These are phyloP conservation scores for Colletotrichum kahawae DNA, from an alignment of 2,329 filamentous ascomycete genomes.

Conservation along the genomic window DNA sequence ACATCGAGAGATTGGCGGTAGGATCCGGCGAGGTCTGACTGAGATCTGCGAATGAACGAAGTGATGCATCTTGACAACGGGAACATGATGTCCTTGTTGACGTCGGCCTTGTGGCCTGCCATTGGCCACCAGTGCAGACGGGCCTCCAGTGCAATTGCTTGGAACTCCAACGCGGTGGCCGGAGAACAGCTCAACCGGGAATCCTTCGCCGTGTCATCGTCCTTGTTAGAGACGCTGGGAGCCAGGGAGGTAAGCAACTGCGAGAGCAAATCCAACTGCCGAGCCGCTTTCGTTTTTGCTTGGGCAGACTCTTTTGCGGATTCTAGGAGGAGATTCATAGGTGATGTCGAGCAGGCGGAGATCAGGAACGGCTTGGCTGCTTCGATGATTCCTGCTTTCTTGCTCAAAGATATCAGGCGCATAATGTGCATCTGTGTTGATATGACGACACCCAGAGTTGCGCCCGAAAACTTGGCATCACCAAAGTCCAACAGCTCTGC, in stretches of 20 bases:
- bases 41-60: conserved; percentile 62
- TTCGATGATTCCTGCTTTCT: conserved; percentile 65
- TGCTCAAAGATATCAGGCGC: conserved; percentile 64
- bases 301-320: conserved; percentile 47
- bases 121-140: conserved; percentile 71
- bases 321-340: conserved; percentile 59
- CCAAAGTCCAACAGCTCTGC: conserved; percentile 68
- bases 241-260: conserved; percentile 69
- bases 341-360: conserved; percentile 59
- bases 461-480: conserved; percentile 42
- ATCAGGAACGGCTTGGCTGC: conserved; percentile 60
- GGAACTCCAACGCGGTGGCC: conserved; percentile 63
- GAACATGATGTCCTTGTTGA: conserved; percentile 68
- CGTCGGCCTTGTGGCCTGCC: conserved; percentile 62
- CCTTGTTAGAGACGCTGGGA: conserved; percentile 68
- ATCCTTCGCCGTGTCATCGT: conserved; percentile 62
- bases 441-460: conserved; percentile 60
- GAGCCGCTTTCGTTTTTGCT: conserved; percentile 62
- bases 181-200: conserved; percentile 61
- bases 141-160: conserved; percentile 65
- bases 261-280: conserved; percentile 70
- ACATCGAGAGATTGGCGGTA: conserved; percentile 44
- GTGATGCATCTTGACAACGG: conserved; percentile 68
- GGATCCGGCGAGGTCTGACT: conserved; percentile 34
- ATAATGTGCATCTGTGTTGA: conserved; percentile 70